Evolutionary conservation across 176 grass and related monocot species (phyloP).

Genomic region (Avena sativa): DNA sequence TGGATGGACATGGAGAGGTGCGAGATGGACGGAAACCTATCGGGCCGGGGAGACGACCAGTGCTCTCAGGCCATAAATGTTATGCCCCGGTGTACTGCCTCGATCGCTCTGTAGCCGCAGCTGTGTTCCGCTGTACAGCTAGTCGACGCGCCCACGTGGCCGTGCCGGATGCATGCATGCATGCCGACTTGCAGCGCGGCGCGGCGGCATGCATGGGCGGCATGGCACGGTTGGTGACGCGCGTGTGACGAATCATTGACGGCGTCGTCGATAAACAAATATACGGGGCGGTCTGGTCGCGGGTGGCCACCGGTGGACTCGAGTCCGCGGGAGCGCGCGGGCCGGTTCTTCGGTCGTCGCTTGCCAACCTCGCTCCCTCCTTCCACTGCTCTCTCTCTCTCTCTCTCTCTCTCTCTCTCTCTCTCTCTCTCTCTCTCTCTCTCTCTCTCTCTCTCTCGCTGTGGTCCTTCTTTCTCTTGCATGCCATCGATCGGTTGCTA

Average conservation of each 20-base stretch:
- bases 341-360: constrained; percentile 26
- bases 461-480: not conserved
- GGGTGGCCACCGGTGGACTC: constrained; percentile 38
- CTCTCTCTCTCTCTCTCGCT: no score
- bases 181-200: not conserved
- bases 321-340: constrained; percentile 18
- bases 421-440: no score
- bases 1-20: not conserved
- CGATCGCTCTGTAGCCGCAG: constrained; percentile 7
- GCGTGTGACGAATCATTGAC: constrained; percentile 53
- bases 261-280: not conserved
- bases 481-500: constrained; percentile 34
- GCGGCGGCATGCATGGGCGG: not conserved
- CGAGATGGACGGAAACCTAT: not conserved
- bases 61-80: not conserved
- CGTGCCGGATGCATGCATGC: not conserved
- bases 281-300: not conserved
- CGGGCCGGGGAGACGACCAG: not conserved
- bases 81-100: not conserved
- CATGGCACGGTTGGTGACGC: constrained; percentile 27
- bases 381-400: no score
- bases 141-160: not conserved
- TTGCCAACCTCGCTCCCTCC: not conserved
- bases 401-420: no score
- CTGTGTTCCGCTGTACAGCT: constrained; percentile 10